Evolutionary conservation across 2,329 filamentous ascomycete species (phyloP).

Genomic region (Graphilbum fragrans): DNA sequence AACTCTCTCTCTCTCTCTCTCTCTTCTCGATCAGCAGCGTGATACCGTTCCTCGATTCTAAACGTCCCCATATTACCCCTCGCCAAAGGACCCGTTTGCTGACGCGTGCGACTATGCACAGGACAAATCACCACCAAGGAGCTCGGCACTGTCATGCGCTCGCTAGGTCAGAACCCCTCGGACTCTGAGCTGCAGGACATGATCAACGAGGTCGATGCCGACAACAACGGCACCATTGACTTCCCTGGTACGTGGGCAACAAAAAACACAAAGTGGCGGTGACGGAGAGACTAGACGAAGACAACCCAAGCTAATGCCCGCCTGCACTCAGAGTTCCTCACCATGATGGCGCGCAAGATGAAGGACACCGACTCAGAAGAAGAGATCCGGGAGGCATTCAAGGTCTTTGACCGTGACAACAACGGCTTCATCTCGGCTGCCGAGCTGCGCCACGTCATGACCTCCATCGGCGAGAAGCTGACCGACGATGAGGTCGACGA

Average conservation of each 20-base stretch:
- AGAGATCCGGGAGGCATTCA: constrained; percentile 82
- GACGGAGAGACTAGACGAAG: neutral
- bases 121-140: constrained; percentile 90
- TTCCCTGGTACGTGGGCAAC: constrained; percentile 57
- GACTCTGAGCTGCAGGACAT: constrained; percentile 86
- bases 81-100: constrained; percentile 1
- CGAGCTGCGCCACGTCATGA: constrained; percentile 84
- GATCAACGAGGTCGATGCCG: constrained; percentile 88
- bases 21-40: neutral
- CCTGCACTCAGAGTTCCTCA: constrained; percentile 60
- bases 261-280: neutral
- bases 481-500: constrained; percentile 85
- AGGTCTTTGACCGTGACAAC: constrained; percentile 82
- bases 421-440: constrained; percentile 86
- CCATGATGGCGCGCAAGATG: constrained; percentile 93
- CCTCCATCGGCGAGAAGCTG: constrained; percentile 82
- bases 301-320: neutral
- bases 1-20: neutral
- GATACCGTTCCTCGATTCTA: neutral
- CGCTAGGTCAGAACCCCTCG: constrained; percentile 78
- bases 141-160: constrained; percentile 82
- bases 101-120: constrained; percentile 20
- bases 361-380: constrained; percentile 88
- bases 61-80: too few relatives aligned
- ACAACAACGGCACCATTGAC: constrained; percentile 88